Evolutionary conservation across 1,284 basidiomycete species (phyloP).

Genomic region (Trametes hirsuta): DNA sequence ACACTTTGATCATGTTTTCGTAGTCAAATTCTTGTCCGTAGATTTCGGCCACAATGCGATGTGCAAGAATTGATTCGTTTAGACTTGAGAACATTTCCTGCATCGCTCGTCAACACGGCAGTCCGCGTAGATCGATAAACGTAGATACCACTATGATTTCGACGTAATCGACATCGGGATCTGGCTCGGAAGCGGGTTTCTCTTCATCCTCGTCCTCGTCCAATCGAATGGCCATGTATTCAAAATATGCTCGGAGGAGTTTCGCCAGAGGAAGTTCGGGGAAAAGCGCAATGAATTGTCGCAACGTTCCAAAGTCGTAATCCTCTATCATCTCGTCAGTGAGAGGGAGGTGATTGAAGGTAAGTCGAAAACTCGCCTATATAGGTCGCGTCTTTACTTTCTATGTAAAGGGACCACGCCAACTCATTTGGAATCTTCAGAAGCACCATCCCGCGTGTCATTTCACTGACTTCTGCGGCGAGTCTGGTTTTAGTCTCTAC

Average conservation of each 20-base stretch:
- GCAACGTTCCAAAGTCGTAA: conserved; percentile 66
- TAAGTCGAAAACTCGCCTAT: conserved; percentile 53
- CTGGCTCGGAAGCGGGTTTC: conserved; percentile 34
- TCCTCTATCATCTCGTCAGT: conserved; percentile 46
- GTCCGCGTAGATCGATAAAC: not conserved
- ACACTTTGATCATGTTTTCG: conserved; percentile 70
- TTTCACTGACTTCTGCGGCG: conserved; percentile 65
- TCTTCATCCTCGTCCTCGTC: conserved; percentile 44
- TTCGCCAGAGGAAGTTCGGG: conserved; percentile 59
- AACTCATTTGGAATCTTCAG: conserved; percentile 76
- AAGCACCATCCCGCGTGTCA: conserved; percentile 75
- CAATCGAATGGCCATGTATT: conserved; percentile 55
- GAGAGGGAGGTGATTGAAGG: not conserved
- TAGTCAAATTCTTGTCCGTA: conserved; percentile 81
- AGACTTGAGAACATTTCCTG: conserved; percentile 65
- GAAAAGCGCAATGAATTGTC: conserved; percentile 72
- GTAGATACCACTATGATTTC: conserved; percentile 56
- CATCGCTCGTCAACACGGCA: not conserved
- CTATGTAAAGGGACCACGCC: conserved; percentile 82
- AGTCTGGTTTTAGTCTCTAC: conserved; percentile 52
- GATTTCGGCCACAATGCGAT: conserved; percentile 73
- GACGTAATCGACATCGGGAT: conserved; percentile 47
- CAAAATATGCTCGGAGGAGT: conserved; percentile 72
- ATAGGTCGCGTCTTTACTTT: conserved; percentile 73
- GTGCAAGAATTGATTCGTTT: conserved; percentile 70